A percentile compares a stretch with the other conserved stretches of the same genome.
These are phyloP conservation scores for Rehmannia glutinosa DNA, from an alignment of 257 asterid species.

Conservation along the genomic window DNA sequence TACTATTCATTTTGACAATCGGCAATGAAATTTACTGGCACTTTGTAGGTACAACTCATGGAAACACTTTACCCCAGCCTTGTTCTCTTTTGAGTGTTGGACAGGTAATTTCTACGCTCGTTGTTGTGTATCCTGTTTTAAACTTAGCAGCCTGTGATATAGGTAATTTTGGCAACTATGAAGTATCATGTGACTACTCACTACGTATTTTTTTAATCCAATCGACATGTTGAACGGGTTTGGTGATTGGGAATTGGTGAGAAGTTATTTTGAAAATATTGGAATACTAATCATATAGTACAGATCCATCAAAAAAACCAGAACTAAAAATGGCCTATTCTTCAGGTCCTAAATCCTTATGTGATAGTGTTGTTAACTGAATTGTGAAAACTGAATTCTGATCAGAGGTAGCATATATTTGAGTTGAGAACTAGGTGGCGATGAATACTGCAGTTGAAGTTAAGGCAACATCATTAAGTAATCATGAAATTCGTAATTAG, in stretches of 20 bases:
- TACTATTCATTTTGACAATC: background rate
- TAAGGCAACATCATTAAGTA: background rate
- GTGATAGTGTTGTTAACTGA: background rate
- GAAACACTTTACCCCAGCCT: constrained; percentile 41
- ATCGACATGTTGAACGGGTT: background rate
- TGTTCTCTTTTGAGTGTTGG: constrained; percentile 57
- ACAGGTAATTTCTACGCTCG: constrained; percentile 32
- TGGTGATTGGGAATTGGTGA: no score
- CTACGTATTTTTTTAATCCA: no score
- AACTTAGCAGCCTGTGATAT: background rate
- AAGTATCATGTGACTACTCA: no score
- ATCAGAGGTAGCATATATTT: background rate
- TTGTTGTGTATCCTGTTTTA: background rate
- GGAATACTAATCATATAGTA: no score
- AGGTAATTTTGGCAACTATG: no score
- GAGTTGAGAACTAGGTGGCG: no score
- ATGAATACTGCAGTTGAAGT: no score
- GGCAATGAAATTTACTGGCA: background rate
- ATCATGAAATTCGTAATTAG: background rate
- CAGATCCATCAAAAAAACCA: background rate
- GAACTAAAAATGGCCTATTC: background rate
- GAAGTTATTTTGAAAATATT: no score
- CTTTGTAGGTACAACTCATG: constrained; percentile 38
- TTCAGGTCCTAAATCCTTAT: background rate
- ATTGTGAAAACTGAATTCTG: background rate